phyloP scores from a whole-genome alignment of 108 stramenopile species.

The Halocafeteria seosinensis region DNA sequence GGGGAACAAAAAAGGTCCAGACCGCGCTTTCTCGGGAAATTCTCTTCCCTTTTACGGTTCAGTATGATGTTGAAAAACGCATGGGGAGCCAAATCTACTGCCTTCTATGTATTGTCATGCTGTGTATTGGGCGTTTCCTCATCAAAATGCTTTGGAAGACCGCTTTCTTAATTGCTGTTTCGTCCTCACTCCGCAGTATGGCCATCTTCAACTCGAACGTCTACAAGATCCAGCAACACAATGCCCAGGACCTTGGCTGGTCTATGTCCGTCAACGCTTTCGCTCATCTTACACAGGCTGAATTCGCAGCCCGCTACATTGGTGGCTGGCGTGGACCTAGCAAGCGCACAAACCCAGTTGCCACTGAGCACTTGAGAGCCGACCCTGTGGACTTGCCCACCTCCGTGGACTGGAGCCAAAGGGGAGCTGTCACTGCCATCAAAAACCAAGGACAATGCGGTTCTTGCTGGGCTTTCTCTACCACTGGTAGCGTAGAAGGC shows the following conservation, averaged over 20 bases:
- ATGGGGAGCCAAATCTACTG: too few relatives aligned
- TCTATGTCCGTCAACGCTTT: conserved; percentile 69
- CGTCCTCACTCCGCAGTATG: background rate
- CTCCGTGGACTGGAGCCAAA: conserved; percentile 55
- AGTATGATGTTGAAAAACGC: too few relatives aligned
- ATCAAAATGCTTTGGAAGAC: too few relatives aligned
- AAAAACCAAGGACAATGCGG: conserved; percentile 63
- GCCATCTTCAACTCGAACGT: conserved; percentile 22
- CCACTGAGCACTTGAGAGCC: background rate
- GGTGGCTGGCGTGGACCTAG: conserved; percentile 20
- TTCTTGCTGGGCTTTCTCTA: conserved; percentile 90
- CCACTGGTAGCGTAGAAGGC: conserved; percentile 72
- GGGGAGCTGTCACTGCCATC: conserved; percentile 44
- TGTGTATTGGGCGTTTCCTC: too few relatives aligned
- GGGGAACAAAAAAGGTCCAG: too few relatives aligned
- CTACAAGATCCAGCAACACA: conserved; percentile 28
- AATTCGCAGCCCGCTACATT: conserved; percentile 51
- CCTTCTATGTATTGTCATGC: too few relatives aligned
- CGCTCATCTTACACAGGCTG: conserved; percentile 63
- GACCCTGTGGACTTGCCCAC: conserved; percentile 41
- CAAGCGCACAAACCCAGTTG: background rate
- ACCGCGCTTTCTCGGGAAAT: too few relatives aligned
- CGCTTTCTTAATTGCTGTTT: too few relatives aligned
- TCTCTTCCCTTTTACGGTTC: too few relatives aligned
- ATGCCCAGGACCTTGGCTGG: conserved; percentile 41